Evolutionary conservation across 1,284 basidiomycete species (phyloP), one percentile per base, ranked within the genome.

Genomic region (Cutaneotrichosporon curvatum): DNA sequence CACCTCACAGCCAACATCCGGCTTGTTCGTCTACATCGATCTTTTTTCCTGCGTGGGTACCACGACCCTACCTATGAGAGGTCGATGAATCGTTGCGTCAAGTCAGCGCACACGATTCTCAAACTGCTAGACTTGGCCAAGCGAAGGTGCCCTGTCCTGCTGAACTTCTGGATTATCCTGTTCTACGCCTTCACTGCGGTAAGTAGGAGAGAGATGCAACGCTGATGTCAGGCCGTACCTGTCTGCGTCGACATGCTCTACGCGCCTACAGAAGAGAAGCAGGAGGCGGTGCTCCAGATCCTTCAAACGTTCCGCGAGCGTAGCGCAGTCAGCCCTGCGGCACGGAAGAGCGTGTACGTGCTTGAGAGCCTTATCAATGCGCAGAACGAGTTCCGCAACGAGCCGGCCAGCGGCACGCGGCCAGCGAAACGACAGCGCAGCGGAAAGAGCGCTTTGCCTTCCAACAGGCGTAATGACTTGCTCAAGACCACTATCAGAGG

Each of bases 181-280:
- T 56, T 56, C 37, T 56, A 49, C 21, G 50, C 50, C 8, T 56
- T 56, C 34, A 44, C 50, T 1, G 54, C 50, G 5, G 51, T 53
- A 23, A 16, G 51, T 46, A 4, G 8, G 8, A 3, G 11, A 12
- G 14, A 4, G 20, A 2, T 5, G n/a, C n/a, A 5, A 2, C 10
- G 33, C 40, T 43, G 32, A 43, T 25, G 1, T 1, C 37, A 51
- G 50, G 52, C 52, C 9, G 43, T 54, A 2, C 52, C 52, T 1
- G 52, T 51, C 18, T 50, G 49, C 30, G 50, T 50, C 31, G 52
- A 54, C 37, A 37, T 43, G 10, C 43, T 54, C n/a, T 50, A 50
- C 28, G 46, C 47, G 9, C 52, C 52, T 3, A 48, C 48, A 2
- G 40, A 42, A 3, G 46, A 46, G 40, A 53, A 54, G 43, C 48